Percentiles rank a stretch among this genome's conserved stretches.
phyloP scores from a whole-genome alignment of 306 rosid genomes.

The Prunus mira region DNA sequence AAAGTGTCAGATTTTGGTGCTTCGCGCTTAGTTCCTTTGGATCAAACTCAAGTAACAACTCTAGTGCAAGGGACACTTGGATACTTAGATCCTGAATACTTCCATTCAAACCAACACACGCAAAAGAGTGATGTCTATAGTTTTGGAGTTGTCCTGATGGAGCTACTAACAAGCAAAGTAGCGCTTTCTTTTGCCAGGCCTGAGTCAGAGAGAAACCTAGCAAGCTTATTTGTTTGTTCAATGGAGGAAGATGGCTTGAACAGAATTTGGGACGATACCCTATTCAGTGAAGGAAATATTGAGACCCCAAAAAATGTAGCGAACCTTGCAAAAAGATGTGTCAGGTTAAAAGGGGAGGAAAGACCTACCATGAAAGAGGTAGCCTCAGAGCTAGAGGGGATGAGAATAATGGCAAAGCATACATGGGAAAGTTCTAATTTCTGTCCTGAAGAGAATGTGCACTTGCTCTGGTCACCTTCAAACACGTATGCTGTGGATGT shows the following conservation, averaged over 20 bases:
- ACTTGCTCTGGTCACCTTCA: too few relatives aligned
- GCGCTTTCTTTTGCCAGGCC: background rate
- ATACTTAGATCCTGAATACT: constrained; percentile 20
- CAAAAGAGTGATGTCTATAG: constrained; percentile 28
- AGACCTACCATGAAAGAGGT: background rate
- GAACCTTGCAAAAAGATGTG: background rate
- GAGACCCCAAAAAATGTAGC: background rate
- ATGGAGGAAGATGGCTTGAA: background rate
- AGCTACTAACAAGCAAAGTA: constrained; percentile 23
- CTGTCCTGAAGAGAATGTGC: too few relatives aligned
- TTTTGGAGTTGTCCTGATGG: constrained; percentile 24
- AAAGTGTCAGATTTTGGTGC: too few relatives aligned
- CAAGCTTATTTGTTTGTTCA: background rate
- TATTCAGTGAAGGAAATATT: background rate
- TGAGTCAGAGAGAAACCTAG: background rate
- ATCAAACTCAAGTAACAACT: too few relatives aligned
- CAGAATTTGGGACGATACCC: background rate
- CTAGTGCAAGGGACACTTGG: too few relatives aligned
- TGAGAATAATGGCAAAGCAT: too few relatives aligned
- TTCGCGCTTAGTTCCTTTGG: too few relatives aligned
- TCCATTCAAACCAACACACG: constrained; percentile 13
- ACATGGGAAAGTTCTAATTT: too few relatives aligned
- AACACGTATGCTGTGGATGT: too few relatives aligned
- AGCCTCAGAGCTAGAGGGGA: too few relatives aligned
- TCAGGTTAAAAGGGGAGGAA: background rate